Base-by-base conservation (phyloP, 2,329 filamentous ascomycete genomes). In the Trichoderma afroharzianum region DNA sequence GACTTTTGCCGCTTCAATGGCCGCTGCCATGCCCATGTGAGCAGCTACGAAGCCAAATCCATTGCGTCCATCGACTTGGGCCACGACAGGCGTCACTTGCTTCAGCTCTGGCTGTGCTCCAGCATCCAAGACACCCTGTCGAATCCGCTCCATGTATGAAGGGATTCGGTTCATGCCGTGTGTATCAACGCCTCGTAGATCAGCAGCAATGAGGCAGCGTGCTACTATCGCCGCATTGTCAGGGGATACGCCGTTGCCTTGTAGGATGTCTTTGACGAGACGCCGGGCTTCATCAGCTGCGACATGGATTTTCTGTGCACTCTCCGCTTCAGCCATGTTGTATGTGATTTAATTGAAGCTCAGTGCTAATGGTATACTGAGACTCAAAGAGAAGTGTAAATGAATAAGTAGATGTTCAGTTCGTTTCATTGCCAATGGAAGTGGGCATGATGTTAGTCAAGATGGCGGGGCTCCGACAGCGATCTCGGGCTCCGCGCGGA, bases 141-240 rank as follows among this genome's bases (percentile, higher is more conserved):
- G 88, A 73, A 95, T 87, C 21, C 93, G 90, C 68, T 88, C 86
- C 83, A 95, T 88, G 82, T 95, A 95, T 0, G 90, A 93, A 1
- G 92, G 92, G 53, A 95, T 89, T 6, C 93, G 89, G 79, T 93
- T 93, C 79, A 92, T 89, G 72, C 82, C 93, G 78, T 95, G 93
- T 0, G 92, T 93, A 77, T 95, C 93, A 30, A 95, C 90, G 63
- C 92, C 93, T 53, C 93, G 90, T 1, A 95, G 86, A 76, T 95
- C 93, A 14, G 93, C 93, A 43, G 88, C 88, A 1, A 95, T 86
- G 1, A 95, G 88, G 73, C 90, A 92, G 73, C 83, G 82, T n/a
- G 92, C 89, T 14, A 94, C 82, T 43, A 89, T 88, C 4, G 81
- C 74, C 18, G 93, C 91, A 74, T 92, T 87, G 3, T 84, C 78